Percentiles rank a stretch among this genome's conserved stretches.
phyloP scores from a whole-genome alignment of 1,139 yeast species.

The Taphrina flavorubra region DNA sequence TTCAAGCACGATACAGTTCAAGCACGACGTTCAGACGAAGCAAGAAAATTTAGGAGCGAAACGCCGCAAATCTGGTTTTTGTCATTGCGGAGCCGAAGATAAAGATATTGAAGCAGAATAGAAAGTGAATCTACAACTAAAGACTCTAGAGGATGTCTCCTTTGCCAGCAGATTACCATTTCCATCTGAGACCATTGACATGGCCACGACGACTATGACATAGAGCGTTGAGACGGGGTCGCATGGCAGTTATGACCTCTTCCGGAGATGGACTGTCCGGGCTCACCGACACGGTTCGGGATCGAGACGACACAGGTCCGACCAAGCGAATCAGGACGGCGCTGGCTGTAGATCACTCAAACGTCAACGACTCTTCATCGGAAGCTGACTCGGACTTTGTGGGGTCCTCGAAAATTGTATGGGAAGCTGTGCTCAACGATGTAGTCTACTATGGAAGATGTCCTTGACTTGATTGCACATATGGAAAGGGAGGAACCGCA shows the following conservation, averaged over 20 bases:
- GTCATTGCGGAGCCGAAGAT: conserved; percentile 5
- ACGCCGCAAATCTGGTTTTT: background rate
- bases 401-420: background rate
- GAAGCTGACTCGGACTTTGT: conserved; percentile 4
- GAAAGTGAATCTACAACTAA: too few species aligned
- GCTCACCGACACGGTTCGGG: background rate
- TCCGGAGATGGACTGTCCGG: background rate
- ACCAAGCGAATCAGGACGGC: background rate
- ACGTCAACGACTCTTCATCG: background rate
- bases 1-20: too few species aligned
- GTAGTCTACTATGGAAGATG: conserved; percentile 17
- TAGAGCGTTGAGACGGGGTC: too few species aligned
- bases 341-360: background rate
- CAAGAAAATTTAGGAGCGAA: background rate
- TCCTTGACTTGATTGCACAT: conserved; percentile 20
- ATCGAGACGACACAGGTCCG: background rate
- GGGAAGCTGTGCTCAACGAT: background rate
- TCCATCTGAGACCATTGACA: too few species aligned
- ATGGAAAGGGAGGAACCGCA: background rate
- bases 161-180: too few species aligned
- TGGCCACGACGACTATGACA: too few species aligned
- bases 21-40: background rate
- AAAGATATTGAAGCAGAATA: too few species aligned
- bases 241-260: too few species aligned
- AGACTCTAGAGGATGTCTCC: too few species aligned